Conservation (phyloP, 2,329 filamentous ascomycete species). For the Nannizziopsis barbatae region DNA sequence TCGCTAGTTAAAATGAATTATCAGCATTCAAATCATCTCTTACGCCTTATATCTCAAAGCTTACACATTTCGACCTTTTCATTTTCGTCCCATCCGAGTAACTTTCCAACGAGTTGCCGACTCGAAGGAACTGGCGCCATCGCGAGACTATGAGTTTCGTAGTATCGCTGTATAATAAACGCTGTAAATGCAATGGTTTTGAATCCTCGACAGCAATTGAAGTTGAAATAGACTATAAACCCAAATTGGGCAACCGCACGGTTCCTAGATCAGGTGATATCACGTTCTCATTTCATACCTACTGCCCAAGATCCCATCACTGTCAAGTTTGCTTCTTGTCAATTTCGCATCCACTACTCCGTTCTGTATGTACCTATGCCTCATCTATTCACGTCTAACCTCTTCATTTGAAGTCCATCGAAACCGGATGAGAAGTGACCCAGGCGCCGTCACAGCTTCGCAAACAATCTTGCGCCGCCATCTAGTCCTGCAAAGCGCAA, state of each 20-base stretch:
- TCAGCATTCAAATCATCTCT: background rate
- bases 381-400: no score
- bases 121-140: background rate
- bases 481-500: no score
- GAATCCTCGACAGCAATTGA: background rate
- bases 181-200: background rate
- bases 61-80: background rate
- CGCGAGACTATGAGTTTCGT: background rate
- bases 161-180: background rate
- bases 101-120: constrained; percentile 10
- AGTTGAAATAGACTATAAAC: background rate
- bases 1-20: constrained; percentile 3
- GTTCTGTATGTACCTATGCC: no score
- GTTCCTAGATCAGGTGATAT: background rate
- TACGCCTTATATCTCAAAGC: background rate
- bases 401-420: no score
- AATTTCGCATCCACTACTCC: no score
- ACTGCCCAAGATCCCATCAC: no score
- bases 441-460: no score
- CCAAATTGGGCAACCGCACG: constrained; percentile 1
- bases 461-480: no score
- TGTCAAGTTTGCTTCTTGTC: no score
- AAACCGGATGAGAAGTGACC: no score
- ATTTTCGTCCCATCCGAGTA: constrained; percentile 9
- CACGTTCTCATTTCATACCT: no score